Conservation (phyloP, 805 yeast genomes). For the Metschnikowia anglica region DNA sequence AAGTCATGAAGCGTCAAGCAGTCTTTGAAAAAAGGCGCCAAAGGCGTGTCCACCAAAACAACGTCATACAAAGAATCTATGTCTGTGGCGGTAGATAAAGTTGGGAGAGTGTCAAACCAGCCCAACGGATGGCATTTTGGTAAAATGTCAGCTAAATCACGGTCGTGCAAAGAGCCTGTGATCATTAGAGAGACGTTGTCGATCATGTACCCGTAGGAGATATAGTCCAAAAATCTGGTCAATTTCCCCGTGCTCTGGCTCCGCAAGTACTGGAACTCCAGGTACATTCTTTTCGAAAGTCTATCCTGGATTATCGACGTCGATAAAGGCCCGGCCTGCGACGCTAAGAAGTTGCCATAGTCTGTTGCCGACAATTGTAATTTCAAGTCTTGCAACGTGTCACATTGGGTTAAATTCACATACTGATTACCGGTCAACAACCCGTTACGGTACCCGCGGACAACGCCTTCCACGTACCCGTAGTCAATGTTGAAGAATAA, state of each 20-base stretch:
- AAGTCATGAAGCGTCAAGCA: conserved; percentile 84
- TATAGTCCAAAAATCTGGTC: conserved; percentile 82
- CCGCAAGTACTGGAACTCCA: conserved; percentile 81
- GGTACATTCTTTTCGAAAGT: conserved; percentile 69
- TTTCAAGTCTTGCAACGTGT: conserved; percentile 88
- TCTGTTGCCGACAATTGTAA: conserved; percentile 94
- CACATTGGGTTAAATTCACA: conserved; percentile 93
- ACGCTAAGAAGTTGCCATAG: conserved; percentile 85
- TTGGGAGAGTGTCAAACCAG: conserved; percentile 97
- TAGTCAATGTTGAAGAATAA: conserved; percentile 83
- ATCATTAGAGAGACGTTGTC: conserved; percentile 95
- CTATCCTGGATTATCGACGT: conserved; percentile 84
- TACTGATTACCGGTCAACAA: conserved; percentile 77
- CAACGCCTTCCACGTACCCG: conserved; percentile 93
- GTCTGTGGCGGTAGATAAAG: conserved; percentile 91
- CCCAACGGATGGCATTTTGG: conserved; percentile 95
- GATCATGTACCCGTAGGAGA: conserved; percentile 96
- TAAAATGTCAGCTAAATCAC: conserved; percentile 85
- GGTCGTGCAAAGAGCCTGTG: conserved; percentile 93
- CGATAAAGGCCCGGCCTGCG: conserved; percentile 77
- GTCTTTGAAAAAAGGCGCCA: conserved; percentile 93
- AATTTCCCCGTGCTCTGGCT: conserved; percentile 81
- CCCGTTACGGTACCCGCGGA: conserved; percentile 90
- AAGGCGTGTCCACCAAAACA: conserved; percentile 92
- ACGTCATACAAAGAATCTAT: conserved; percentile 89